These are phyloP conservation scores for Hyparrhenia diplandra DNA, from an alignment of 176 grass and related monocot species.

Conservation along the genomic window DNA sequence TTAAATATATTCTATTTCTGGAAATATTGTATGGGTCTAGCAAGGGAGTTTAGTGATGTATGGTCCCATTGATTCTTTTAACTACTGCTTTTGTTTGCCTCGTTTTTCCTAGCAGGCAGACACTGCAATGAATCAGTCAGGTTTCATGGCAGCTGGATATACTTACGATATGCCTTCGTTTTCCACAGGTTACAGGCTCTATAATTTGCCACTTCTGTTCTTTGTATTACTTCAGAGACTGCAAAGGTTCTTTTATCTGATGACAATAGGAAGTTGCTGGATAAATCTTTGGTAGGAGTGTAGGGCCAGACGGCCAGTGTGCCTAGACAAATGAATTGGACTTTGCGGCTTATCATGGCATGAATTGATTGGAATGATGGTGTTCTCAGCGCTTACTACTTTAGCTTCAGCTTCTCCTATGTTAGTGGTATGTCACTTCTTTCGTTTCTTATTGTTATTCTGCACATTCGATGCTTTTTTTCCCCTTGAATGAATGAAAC, in stretches of 20 bases:
- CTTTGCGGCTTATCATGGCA: not conserved
- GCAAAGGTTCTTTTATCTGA: not conserved
- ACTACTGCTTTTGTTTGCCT: constrained; percentile 3
- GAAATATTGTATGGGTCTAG: too few species aligned
- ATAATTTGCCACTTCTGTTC: not conserved
- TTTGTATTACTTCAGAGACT: not conserved
- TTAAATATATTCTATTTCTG: too few species aligned
- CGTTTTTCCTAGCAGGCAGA: not conserved
- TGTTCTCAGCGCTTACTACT: not conserved
- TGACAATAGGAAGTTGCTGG: not conserved
- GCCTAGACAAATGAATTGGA: not conserved
- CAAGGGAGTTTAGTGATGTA: too few species aligned
- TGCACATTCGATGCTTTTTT: not conserved
- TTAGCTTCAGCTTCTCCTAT: not conserved
- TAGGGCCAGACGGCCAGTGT: not conserved
- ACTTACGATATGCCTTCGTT: too few species aligned
- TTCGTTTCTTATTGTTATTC: not conserved
- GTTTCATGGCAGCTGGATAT: too few species aligned
- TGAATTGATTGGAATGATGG: not conserved
- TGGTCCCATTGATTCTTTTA: not conserved
- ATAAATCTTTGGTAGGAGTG: not conserved
- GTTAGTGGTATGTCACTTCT: not conserved
- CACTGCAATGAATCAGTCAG: not conserved
- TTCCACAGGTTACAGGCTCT: not conserved
- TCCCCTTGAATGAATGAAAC: not conserved